These are phyloP conservation scores for Botrytis porri DNA, from an alignment of 2,329 filamentous ascomycete genomes.

Conservation along the genomic window DNA sequence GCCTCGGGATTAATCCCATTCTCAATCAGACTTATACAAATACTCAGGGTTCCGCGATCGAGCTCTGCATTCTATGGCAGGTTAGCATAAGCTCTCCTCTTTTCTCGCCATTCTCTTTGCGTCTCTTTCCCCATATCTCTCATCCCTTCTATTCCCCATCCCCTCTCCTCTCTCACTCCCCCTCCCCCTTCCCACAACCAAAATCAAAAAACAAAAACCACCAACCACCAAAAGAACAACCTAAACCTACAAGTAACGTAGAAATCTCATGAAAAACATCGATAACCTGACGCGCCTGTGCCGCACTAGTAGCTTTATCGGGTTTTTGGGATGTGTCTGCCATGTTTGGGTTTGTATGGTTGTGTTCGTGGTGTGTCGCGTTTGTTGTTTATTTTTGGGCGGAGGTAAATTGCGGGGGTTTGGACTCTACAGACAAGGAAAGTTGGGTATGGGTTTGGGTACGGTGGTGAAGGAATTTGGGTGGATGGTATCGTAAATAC, in stretches of 20 bases:
- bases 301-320: constrained; percentile 50
- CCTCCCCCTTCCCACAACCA: neutral
- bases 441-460: neutral
- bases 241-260: constrained; percentile 77
- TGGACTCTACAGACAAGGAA: neutral
- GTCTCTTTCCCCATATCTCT: too few species aligned
- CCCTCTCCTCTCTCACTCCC: neutral
- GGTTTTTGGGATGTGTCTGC: constrained; percentile 38
- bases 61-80: constrained; percentile 79
- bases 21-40: constrained; percentile 95
- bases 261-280: constrained; percentile 83
- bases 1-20: constrained; percentile 96
- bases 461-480: too few species aligned
- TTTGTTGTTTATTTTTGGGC: neutral
- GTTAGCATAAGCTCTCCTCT: constrained; percentile 5
- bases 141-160: too few species aligned
- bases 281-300: constrained; percentile 79
- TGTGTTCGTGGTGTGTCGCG: neutral
- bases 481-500: too few species aligned
- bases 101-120: too few species aligned
- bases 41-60: constrained; percentile 83
- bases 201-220: neutral
- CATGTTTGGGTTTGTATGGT: constrained; percentile 35
- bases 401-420: constrained; percentile 9
- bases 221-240: constrained; percentile 35